Evolutionary conservation across 495 filamentous ascomycete genomes (phyloP), one percentile per base, ranked within the genome.

Genomic region (Bacidia rubella): DNA sequence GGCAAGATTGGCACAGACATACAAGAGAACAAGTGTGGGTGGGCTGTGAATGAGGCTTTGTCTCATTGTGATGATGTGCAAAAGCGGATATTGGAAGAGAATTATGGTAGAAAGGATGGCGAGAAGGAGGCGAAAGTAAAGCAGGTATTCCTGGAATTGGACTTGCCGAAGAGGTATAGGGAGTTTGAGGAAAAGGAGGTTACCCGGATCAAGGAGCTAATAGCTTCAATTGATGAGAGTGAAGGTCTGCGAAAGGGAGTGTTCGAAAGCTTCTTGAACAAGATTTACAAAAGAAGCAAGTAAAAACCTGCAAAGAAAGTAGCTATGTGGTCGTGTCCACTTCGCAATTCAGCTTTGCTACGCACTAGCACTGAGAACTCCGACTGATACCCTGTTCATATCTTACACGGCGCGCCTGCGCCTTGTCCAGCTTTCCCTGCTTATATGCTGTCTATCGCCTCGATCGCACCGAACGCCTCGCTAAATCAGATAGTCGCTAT

Each of bases 1-100:
- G 92, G 92, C 63, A 98, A 98, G 79, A 93, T 98, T 57, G 92
- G 92, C 50, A 98, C 93, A 54, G 92, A 98, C 63, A 98, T 98
- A 64, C 78, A 87, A 73, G 92, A 98, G 68, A 98, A 98, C 78
- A 98, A 98, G 75, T 98, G 92, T 75, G 90, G 85, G 5, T 98
- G 92, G 92, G 66, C 97, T 20, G 76, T 98, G 63, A 97, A 97
- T 74, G 83, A 95, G 68, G 93, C 93, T 41, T 75, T 97, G 42
- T 70, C 79, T 63, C 74, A 80, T 46, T 84, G 80, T 52, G 86
- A 71, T 1, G 76, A 85, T 11, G 84, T 87, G 67, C 93, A 97
- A 77, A 80, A 87, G 59, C 71, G 83, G 66, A 64, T 87, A 35
- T 80, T 77, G 40, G 60, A 64, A 29, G 60, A 57, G 19, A 55